Percentiles rank a stretch among this genome's conserved stretches.
phyloP scores from a whole-genome alignment of 2,329 filamentous ascomycete genomes.

The Domatiomyces catenatus region DNA sequence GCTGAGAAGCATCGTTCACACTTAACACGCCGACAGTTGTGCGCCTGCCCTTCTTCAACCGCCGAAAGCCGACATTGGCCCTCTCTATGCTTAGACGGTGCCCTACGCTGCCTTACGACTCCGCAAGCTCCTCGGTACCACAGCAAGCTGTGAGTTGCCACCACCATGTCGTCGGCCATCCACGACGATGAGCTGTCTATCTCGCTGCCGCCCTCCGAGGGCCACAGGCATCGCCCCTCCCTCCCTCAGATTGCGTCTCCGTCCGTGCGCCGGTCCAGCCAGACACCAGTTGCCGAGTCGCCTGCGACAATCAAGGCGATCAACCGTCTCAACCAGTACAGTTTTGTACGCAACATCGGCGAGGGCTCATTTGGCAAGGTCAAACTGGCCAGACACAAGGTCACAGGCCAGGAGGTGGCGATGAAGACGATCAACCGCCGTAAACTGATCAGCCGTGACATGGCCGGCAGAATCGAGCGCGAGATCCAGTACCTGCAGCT shows the following conservation, averaged over 20 bases:
- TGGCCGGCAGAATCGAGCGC: constrained; percentile 92
- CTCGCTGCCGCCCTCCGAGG: constrained; percentile 20
- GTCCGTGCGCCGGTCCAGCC: constrained; percentile 7
- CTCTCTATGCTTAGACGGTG: neutral
- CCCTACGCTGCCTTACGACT: neutral
- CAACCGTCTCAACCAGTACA: constrained; percentile 83
- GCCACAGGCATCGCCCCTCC: constrained; percentile 14
- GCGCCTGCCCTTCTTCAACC: neutral
- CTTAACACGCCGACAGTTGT: neutral
- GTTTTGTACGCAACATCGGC: constrained; percentile 74
- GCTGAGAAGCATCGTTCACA: neutral
- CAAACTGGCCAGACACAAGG: constrained; percentile 83
- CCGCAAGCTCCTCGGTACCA: neutral
- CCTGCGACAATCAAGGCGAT: constrained; percentile 42
- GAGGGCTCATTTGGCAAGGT: constrained; percentile 98
- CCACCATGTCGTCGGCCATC: constrained; percentile 22
- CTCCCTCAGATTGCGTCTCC: constrained; percentile 15
- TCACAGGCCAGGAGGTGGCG: constrained; percentile 87
- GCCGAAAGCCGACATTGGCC: neutral
- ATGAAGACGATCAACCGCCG: constrained; percentile 95
- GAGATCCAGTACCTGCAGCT: constrained; percentile 97
- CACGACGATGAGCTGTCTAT: constrained; percentile 26
- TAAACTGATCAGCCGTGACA: constrained; percentile 91
- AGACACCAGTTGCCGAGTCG: constrained; percentile 24
- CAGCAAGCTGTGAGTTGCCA: neutral